Base-by-base conservation (phyloP, 2,329 filamentous ascomycete genomes). In the Ascochyta fabae region DNA sequence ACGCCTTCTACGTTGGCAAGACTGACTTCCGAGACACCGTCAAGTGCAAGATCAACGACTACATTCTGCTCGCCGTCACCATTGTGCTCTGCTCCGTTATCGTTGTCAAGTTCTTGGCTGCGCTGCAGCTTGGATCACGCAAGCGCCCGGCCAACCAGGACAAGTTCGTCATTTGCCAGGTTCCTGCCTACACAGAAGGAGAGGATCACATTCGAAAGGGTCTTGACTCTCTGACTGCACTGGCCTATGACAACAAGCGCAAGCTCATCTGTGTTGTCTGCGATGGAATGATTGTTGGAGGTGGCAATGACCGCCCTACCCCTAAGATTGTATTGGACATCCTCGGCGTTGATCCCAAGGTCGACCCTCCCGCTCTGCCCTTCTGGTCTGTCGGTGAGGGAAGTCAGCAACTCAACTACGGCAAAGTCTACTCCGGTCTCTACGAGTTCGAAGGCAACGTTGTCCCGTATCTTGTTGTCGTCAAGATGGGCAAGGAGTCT, bases 391-490 rank as follows among this genome's bases (percentile, higher is more conserved):
- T 99, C 54, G 95, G 95, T 47, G 83, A 88, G 45, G 92, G 93
- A 65, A 92, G 86, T 69, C 91, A 96, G 59, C 94, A 98, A 75
- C 88, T 98, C 63, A 99, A 99, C 78, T 98, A 96, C 71, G 95
- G 93, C 72, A 99, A 99, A 74, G 93, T 99, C 15, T 99, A 98
- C 77, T 98, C 94, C 44, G 95, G 95, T 71, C 85, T 99, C 2
- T 99, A 99, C 76, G 95, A 99, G 75, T 97, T 87, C 58, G 93
- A 99, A 81, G 95, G 94, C 77, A 96, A 97, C 66, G 93, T 99
- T 3, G 95, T 99, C 10, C 95, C 95, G 0, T 99, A 97, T 70
- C 79, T 99, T 24, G 95, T 99, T 10, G 83, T 99, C 23, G 94
- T 98, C 75, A 99, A 99, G 80, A 90, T 96, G 57, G 95, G 95